These are phyloP conservation scores for Achaetomium macrosporum DNA, from an alignment of 2,329 filamentous ascomycete species.

Conservation along the genomic window DNA sequence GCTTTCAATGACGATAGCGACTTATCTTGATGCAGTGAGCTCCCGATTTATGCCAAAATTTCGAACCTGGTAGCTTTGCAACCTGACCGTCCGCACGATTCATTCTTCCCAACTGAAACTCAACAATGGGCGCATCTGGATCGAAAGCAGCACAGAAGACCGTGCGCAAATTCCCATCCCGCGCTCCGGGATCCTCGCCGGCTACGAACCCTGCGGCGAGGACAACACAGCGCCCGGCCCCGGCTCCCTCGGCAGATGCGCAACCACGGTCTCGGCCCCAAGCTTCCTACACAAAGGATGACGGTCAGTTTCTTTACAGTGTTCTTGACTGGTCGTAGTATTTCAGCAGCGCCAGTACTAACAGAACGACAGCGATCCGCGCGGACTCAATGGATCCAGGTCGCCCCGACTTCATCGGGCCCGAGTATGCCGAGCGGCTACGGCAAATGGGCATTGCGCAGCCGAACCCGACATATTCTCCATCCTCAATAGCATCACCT, in stretches of 20 bases:
- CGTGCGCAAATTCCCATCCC: constrained; percentile 26
- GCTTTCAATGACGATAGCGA: background rate
- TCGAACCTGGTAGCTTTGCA: background rate
- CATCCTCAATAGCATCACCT: constrained; percentile 40
- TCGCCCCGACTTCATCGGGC: constrained; percentile 29
- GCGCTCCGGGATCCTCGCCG: constrained; percentile 24
- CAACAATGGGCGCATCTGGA: constrained; percentile 20
- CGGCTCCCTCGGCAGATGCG: background rate
- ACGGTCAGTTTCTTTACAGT: constrained; percentile 17
- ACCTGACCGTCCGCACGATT: background rate
- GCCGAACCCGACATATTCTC: constrained; percentile 49
- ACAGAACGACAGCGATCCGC: constrained; percentile 32
- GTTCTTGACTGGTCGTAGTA: background rate
- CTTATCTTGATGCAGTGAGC: background rate
- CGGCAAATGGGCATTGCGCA: constrained; percentile 50
- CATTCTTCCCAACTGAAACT: background rate
- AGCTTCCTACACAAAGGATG: constrained; percentile 23
- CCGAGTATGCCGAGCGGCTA: constrained; percentile 47
- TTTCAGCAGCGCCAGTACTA: background rate
- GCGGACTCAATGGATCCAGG: constrained; percentile 40
- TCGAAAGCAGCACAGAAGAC: constrained; percentile 23
- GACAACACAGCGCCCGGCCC: constrained; percentile 4
- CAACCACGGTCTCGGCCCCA: constrained; percentile 11
- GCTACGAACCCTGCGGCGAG: constrained; percentile 7
- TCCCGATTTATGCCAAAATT: background rate